phyloP scores from a whole-genome alignment of 257 asterid species.

The Scutellaria galericulata region DNA sequence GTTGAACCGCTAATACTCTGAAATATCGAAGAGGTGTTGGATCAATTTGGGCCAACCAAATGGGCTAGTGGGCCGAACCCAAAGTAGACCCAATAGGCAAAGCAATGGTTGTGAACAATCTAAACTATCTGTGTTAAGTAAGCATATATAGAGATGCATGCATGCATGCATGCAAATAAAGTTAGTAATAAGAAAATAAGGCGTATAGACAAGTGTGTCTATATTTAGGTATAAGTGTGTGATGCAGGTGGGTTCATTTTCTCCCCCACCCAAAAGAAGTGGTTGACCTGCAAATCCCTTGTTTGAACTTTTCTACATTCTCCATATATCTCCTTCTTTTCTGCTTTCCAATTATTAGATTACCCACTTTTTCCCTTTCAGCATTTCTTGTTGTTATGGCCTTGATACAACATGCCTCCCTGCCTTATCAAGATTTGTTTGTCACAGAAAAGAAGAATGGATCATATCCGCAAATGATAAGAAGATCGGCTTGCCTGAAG shows the following conservation, averaged over 20 bases:
- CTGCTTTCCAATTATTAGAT: slow-evolving; percentile 32
- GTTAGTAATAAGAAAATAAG: not conserved
- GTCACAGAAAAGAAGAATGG: too few relatives aligned
- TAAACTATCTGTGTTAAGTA: too few relatives aligned
- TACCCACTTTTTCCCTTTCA: slow-evolving; percentile 29
- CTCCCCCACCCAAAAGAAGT: slow-evolving; percentile 37
- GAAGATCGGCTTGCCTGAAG: slow-evolving; percentile 21
- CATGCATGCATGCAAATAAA: not conserved
- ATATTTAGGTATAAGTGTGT: slow-evolving; percentile 1
- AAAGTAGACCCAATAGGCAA: too few relatives aligned
- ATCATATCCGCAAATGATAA: not conserved
- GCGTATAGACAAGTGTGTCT: not conserved
- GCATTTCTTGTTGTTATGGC: slow-evolving; percentile 25
- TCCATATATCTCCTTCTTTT: slow-evolving; percentile 15
- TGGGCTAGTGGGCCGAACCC: too few relatives aligned
- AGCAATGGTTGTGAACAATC: too few relatives aligned
- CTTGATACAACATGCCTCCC: slow-evolving; percentile 13
- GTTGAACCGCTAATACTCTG: too few relatives aligned
- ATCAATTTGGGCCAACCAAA: too few relatives aligned
- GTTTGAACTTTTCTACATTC: slow-evolving; percentile 11
- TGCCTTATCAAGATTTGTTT: not conserved
- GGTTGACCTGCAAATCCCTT: slow-evolving; percentile 46
- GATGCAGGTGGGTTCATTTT: slow-evolving; percentile 21
- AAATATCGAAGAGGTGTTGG: too few relatives aligned
- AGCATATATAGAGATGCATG: not conserved